phyloP scores from a whole-genome alignment of 768 basidiomycete species.

The Royoungia palumana region DNA sequence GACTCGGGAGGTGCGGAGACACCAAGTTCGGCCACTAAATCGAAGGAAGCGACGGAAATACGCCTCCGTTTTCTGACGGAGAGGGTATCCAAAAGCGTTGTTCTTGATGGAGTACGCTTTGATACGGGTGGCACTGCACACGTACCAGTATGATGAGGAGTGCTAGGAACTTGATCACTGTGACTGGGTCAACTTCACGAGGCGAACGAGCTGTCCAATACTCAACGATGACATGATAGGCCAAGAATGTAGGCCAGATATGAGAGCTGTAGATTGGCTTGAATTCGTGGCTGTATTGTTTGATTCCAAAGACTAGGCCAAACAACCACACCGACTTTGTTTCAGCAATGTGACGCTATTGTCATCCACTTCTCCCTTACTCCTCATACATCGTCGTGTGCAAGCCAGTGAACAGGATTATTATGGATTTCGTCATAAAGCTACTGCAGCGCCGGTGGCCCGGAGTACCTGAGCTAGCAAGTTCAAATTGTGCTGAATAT shows the following conservation, averaged over 20 bases:
- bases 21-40: conserved; percentile 36
- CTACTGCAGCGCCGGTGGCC: too few species aligned
- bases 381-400: too few species aligned
- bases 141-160: conserved; percentile 18
- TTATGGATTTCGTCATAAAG: too few species aligned
- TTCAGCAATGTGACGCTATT: too few species aligned
- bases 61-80: conserved; percentile 42
- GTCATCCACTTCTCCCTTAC: too few species aligned
- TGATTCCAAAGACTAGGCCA: conserved; percentile 25
- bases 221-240: conserved; percentile 31
- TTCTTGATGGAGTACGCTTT: conserved; percentile 37
- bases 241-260: not conserved
- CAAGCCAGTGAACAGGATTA: too few species aligned
- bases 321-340: conserved; percentile 18
- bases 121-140: conserved; percentile 25
- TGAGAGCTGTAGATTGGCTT: not conserved
- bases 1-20: conserved; percentile 12
- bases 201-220: conserved; percentile 8
- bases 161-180: conserved; percentile 26
- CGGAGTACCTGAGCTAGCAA: too few species aligned
- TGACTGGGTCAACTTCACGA: conserved; percentile 14
- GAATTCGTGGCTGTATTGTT: conserved; percentile 15
- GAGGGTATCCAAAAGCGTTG: conserved; percentile 38
- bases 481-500: too few species aligned
- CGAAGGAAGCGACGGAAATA: conserved; percentile 38